Percentiles rank a stretch among this genome's conserved stretches.
These are phyloP conservation scores for Acacia confusa DNA, from an alignment of 306 rosid species.

Conservation along the genomic window DNA sequence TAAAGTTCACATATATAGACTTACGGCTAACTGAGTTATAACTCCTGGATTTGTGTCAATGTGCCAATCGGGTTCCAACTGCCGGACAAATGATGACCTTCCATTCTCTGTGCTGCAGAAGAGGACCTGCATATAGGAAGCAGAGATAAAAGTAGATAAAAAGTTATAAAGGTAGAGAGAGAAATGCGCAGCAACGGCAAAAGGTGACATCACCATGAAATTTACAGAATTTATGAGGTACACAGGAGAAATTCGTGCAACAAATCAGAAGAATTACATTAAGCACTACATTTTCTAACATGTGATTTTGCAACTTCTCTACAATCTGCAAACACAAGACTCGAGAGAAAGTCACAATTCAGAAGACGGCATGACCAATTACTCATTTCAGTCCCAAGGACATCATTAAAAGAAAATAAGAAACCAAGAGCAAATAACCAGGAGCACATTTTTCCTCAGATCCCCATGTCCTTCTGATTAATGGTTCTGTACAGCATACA, in stretches of 20 bases:
- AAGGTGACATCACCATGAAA: not conserved
- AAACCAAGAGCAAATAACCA: not conserved
- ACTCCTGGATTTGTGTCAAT: slow-evolving; percentile 74
- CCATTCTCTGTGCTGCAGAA: slow-evolving; percentile 79
- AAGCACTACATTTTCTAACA: not conserved
- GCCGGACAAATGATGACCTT: slow-evolving; percentile 72
- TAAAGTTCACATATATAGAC: slow-evolving; percentile 6
- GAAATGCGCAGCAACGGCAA: not conserved
- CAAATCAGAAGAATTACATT: slow-evolving; percentile 3
- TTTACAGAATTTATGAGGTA: not conserved
- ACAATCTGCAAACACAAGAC: not conserved
- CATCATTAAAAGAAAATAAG: not conserved
- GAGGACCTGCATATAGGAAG: slow-evolving; percentile 58
- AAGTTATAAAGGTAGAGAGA: not conserved
- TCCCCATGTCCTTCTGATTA: not conserved
- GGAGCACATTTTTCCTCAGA: not conserved
- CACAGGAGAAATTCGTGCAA: not conserved
- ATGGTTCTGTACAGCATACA: not conserved
- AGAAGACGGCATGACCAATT: not conserved
- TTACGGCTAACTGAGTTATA: slow-evolving; percentile 64
- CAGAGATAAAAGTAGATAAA: not conserved
- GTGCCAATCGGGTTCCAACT: slow-evolving; percentile 90
- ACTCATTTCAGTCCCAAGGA: slow-evolving; percentile 7
- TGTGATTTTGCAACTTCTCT: not conserved
- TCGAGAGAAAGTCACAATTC: not conserved